A percentile compares a stretch with the other conserved stretches of the same genome.
Evolutionary conservation across 2,329 filamentous ascomycete species (phyloP).

Genomic region (Alternaria triticina): DNA sequence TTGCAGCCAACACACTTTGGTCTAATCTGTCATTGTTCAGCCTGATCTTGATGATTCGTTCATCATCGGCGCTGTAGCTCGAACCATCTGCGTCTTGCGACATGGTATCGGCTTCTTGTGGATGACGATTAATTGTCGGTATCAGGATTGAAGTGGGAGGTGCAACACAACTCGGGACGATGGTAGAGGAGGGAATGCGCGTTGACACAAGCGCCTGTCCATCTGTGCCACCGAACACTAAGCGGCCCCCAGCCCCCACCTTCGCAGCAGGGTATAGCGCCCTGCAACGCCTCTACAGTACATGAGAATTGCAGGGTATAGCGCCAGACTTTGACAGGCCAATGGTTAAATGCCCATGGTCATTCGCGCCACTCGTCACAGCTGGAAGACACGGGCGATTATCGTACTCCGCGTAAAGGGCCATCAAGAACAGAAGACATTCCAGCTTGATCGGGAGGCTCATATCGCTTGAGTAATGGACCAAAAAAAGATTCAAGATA

Average conservation of each 20-base stretch:
- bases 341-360: background rate
- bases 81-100: background rate
- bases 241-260: background rate
- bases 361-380: background rate
- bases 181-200: background rate
- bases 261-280: background rate
- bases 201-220: background rate
- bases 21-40: background rate
- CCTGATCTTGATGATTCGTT: background rate
- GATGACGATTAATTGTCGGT: background rate
- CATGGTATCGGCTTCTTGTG: background rate
- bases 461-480: background rate
- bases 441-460: background rate
- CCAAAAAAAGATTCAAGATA: background rate
- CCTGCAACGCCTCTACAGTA: background rate
- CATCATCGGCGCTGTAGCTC: background rate
- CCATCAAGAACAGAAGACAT: background rate
- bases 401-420: slow-evolving; percentile 6
- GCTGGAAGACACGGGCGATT: slow-evolving; percentile 30
- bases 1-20: background rate
- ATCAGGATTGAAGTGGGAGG: background rate
- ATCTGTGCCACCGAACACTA: background rate
- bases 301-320: background rate
- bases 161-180: background rate
- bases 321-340: background rate